Evolutionary conservation across 2,329 filamentous ascomycete species (phyloP), one percentile per base, ranked within the genome.

Genomic region (Aspergillus bombycis): DNA sequence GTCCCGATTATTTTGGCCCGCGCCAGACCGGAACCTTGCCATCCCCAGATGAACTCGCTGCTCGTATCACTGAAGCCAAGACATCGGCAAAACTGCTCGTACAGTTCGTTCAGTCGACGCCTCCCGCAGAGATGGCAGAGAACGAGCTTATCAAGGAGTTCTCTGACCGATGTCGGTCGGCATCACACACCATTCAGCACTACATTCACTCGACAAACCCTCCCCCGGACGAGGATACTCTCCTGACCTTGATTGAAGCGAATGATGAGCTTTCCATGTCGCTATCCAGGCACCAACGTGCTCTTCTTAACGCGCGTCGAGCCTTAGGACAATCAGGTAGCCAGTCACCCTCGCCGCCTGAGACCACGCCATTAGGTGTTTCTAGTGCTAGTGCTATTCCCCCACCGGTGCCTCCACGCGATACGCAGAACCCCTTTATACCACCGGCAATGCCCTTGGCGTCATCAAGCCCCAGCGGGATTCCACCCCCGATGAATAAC

Each of bases 71-170:
- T 76, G 95, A 99, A 81, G 94, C 94, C 10, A 88, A 88, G 66
- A 97, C 93, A 2, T 96, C 93, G 3, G 94, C 94, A 8, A 94
- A 94, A 76, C 87, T 99, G 6, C 87, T 99, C n/a, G 86, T 92
- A 58, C 94, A 99, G 78, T 89, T 97, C 8, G 89, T 97, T 21
- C 91, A 94, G 78, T 94, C 91, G 62, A 97, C 94, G 0, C 88
- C 93, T 0, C 84, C 90, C 0, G 80, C 85, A 16, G 93, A 97
- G 74, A 82, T 97, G 28, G 84, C 93, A 23, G 79, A 84, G 60
- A 94, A 96, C 73, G 94, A 97, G n/a, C 84, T 99, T 58, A 89
- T 97, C 75, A 91, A 90, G 74, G 95, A 99, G 80, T 98, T 99
- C 75, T 88, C 90, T 55, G 90, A 95, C 70, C 89, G 95, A 28